These are phyloP conservation scores for Lasiosphaeria miniovina DNA, from an alignment of 495 filamentous ascomycete species.

Conservation along the genomic window DNA sequence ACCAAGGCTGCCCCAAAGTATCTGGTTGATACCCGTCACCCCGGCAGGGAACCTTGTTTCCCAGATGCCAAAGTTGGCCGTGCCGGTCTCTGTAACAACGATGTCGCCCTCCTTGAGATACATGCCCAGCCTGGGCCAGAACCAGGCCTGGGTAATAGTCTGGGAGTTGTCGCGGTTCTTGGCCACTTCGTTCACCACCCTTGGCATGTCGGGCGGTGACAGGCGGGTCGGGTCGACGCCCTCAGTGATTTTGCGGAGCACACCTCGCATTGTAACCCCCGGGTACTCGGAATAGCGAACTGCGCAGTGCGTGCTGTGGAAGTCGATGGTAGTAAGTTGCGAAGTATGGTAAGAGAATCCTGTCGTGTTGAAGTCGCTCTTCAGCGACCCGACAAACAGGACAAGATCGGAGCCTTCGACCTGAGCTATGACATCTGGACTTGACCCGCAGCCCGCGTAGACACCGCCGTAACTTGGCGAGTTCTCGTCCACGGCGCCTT, in stretches of 20 bases:
- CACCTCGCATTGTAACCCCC: slow-evolving; percentile 78
- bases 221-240: slow-evolving; percentile 58
- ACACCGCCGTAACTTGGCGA: slow-evolving; percentile 77
- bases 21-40: slow-evolving; percentile 76
- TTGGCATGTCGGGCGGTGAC: slow-evolving; percentile 39
- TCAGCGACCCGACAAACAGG: slow-evolving; percentile 75
- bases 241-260: slow-evolving; percentile 71
- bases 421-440: slow-evolving; percentile 63
- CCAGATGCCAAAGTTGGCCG: slow-evolving; percentile 86
- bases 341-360: slow-evolving; percentile 85
- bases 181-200: slow-evolving; percentile 56
- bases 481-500: slow-evolving; percentile 79
- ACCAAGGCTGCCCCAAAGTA: slow-evolving; percentile 87
- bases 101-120: slow-evolving; percentile 76
- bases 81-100: slow-evolving; percentile 85
- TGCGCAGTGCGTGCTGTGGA: slow-evolving; percentile 73
- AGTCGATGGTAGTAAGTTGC: slow-evolving; percentile 81
- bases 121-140: slow-evolving; percentile 79
- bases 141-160: slow-evolving; percentile 76
- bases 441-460: slow-evolving; percentile 79
- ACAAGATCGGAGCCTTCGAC: slow-evolving; percentile 83
- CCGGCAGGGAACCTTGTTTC: slow-evolving; percentile 76
- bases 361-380: slow-evolving; percentile 86
- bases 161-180: slow-evolving; percentile 47
- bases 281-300: slow-evolving; percentile 84